These are phyloP conservation scores for Bryopsis sp. DNA, from an alignment of 139 green algal genomes.

Conservation along the genomic window DNA sequence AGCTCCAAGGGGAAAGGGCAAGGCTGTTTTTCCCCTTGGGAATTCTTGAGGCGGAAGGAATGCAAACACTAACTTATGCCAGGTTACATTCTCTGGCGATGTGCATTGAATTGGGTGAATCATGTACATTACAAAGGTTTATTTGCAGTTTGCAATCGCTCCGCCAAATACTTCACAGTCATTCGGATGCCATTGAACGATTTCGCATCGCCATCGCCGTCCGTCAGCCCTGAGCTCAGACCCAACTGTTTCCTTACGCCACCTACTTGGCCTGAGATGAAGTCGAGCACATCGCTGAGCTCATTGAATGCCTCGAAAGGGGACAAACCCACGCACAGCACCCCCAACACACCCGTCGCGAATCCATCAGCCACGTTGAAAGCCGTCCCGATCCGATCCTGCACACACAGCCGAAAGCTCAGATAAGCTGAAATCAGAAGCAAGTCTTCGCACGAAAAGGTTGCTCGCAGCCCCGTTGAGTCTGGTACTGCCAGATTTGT, in stretches of 20 bases:
- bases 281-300: not conserved
- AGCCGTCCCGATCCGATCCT: not conserved
- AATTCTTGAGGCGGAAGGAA: too few relatives aligned
- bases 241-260: not conserved
- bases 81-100: too few relatives aligned
- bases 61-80: too few relatives aligned
- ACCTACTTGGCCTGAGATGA: not conserved
- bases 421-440: not conserved
- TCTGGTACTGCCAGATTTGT: too few relatives aligned
- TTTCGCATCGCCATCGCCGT: not conserved
- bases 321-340: not conserved
- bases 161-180: not conserved
- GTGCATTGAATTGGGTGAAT: too few relatives aligned
- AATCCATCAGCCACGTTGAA: not conserved
- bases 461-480: too few relatives aligned
- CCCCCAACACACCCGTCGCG: not conserved
- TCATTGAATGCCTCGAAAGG: not conserved
- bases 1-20: too few relatives aligned
- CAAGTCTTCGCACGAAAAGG: too few relatives aligned
- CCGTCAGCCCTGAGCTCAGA: not conserved
- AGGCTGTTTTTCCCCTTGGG: too few relatives aligned
- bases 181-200: not conserved
- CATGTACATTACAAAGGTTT: too few relatives aligned
- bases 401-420: not conserved
- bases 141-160: not conserved